Evolutionary conservation across 805 yeast species (phyloP).

Genomic region (Maudiozyma serrabonitensis): DNA sequence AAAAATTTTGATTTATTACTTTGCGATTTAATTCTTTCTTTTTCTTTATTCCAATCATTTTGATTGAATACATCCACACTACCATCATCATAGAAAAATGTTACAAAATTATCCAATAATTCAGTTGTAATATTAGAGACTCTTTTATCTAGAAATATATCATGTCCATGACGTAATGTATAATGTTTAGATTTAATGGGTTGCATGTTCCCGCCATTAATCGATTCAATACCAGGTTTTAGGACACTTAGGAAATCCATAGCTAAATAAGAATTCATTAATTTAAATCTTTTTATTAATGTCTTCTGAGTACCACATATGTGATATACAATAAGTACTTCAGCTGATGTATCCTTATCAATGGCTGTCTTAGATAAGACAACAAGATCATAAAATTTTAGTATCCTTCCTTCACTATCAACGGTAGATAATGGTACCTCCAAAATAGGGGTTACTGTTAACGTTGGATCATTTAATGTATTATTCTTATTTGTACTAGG

Average conservation of each 20-base stretch:
- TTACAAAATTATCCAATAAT: constrained; percentile 19
- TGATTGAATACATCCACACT: constrained; percentile 15
- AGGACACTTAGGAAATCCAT: constrained; percentile 14
- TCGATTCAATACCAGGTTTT: constrained; percentile 7
- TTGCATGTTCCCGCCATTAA: constrained; percentile 3
- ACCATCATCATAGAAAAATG: constrained; percentile 21
- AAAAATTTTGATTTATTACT: constrained; percentile 17
- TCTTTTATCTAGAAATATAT: constrained; percentile 11
- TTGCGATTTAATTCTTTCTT: constrained; percentile 15
- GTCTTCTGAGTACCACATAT: constrained; percentile 17
- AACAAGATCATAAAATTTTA: constrained; percentile 18
- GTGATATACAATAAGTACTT: constrained; percentile 21
- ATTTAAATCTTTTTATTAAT: constrained; percentile 18
- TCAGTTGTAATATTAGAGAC: constrained; percentile 19
- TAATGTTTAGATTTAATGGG: constrained; percentile 15
- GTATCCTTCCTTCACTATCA: constrained; percentile 16
- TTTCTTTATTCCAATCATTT: constrained; percentile 23
- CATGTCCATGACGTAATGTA: constrained; percentile 8
- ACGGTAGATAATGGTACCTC: constrained; percentile 17
- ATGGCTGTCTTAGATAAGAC: constrained; percentile 21
- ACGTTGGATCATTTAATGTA: constrained; percentile 25
- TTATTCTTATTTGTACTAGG: constrained; percentile 6
- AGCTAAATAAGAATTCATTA: constrained; percentile 15
- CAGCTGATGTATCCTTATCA: constrained; percentile 23
- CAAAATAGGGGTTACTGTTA: constrained; percentile 19